A percentile compares a stretch with the other conserved stretches of the same genome.
Evolutionary conservation across 2,329 filamentous ascomycete genomes (phyloP).

Genomic region (Fusarium duplospermum): DNA sequence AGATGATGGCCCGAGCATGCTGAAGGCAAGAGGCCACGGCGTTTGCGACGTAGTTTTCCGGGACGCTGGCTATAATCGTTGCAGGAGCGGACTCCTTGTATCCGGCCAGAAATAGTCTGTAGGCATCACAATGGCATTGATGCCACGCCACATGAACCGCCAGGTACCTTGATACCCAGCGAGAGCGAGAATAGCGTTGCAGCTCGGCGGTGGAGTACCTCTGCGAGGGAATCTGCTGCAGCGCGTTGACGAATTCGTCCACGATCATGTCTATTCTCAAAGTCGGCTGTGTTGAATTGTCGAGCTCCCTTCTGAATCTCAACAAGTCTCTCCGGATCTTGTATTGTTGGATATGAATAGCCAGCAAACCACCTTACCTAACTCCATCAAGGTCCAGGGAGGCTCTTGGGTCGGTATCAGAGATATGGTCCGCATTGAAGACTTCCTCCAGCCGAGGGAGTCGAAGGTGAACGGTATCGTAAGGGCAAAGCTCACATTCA

Average conservation of each 20-base stretch:
- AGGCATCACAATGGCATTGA: constrained; percentile 54
- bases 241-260: constrained; percentile 12
- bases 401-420: neutral
- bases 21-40: constrained; percentile 48
- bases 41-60: constrained; percentile 31
- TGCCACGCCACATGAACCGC: constrained; percentile 39
- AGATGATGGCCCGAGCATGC: constrained; percentile 51
- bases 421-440: constrained; percentile 32
- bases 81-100: constrained; percentile 52
- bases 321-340: constrained; percentile 40
- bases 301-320: constrained; percentile 36
- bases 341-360: constrained; percentile 35
- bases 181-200: constrained; percentile 7
- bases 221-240: constrained; percentile 8
- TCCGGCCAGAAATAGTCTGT: constrained; percentile 51
- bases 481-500: constrained; percentile 46
- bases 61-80: neutral
- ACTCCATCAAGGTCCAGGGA: constrained; percentile 4
- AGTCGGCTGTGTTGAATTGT: neutral
- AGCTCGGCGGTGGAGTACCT: constrained; percentile 9
- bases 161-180: constrained; percentile 33
- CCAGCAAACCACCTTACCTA: constrained; percentile 28
- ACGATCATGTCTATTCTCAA: constrained; percentile 17
- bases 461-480: constrained; percentile 45
- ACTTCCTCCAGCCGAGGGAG: constrained; percentile 46